Evolutionary conservation across 768 basidiomycete genomes (phyloP).

Genomic region (Candolleomyces aberdarensis): DNA sequence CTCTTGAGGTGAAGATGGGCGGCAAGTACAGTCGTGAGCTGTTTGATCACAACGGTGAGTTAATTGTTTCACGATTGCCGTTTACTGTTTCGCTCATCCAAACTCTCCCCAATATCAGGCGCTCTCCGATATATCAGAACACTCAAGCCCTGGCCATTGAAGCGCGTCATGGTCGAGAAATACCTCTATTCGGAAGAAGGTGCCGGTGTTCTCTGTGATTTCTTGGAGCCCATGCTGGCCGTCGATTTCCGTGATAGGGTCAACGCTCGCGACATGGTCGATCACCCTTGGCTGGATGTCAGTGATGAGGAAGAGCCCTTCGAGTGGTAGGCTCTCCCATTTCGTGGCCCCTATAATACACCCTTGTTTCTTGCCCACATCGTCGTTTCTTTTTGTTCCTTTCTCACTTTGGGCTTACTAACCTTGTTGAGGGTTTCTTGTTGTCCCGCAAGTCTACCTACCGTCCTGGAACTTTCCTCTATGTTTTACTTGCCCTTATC

Average conservation of each 20-base stretch:
- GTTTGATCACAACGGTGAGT: slow-evolving; percentile 70
- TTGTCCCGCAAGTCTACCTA: neutral
- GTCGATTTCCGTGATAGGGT: slow-evolving; percentile 67
- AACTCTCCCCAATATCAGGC: slow-evolving; percentile 34
- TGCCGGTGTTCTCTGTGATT: slow-evolving; percentile 56
- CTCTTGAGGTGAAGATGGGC: slow-evolving; percentile 70
- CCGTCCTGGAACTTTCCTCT: neutral
- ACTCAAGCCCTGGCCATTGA: slow-evolving; percentile 78
- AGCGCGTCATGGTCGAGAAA: slow-evolving; percentile 86
- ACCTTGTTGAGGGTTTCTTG: neutral
- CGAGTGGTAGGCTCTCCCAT: slow-evolving; percentile 38
- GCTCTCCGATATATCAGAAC: slow-evolving; percentile 68
- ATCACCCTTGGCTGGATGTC: slow-evolving; percentile 68
- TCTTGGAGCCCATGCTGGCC: slow-evolving; percentile 74
- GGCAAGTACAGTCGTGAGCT: slow-evolving; percentile 84
- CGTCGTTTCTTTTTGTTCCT: neutral
- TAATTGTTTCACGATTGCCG: slow-evolving; percentile 6
- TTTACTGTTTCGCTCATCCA: slow-evolving; percentile 1
- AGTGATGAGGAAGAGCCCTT: slow-evolving; percentile 37
- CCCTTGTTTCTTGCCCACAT: slow-evolving; percentile 11
- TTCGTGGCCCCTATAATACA: slow-evolving; percentile 7
- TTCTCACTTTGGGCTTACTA: neutral
- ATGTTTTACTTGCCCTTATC: neutral
- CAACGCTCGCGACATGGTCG: slow-evolving; percentile 68
- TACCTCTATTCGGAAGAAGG: slow-evolving; percentile 68